Conservation (phyloP, 1,284 basidiomycete genomes). For the Leccinum subrobustum region DNA sequence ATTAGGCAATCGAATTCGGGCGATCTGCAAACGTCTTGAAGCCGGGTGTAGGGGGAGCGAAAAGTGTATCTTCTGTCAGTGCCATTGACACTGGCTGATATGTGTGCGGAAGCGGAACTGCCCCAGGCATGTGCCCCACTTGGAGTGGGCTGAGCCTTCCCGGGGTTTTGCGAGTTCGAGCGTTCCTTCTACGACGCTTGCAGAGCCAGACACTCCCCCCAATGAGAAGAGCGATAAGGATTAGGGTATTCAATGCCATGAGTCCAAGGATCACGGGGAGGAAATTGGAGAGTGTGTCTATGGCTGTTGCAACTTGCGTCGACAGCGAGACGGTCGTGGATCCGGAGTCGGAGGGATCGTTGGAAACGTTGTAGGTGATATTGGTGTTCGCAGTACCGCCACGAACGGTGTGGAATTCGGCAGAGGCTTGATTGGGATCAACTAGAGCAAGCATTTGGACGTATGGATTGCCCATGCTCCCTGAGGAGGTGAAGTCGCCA, state of each 20-base stretch:
- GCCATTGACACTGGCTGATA: slow-evolving; percentile 78
- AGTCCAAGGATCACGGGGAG: slow-evolving; percentile 69
- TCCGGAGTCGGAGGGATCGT: slow-evolving; percentile 41
- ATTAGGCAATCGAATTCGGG: slow-evolving; percentile 47
- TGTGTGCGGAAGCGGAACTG: slow-evolving; percentile 34
- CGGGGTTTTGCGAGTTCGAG: slow-evolving; percentile 39
- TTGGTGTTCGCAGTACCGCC: slow-evolving; percentile 61
- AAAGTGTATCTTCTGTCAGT: slow-evolving; percentile 69
- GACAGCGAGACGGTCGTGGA: slow-evolving; percentile 52
- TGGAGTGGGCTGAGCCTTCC: slow-evolving; percentile 59
- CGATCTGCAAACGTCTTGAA: slow-evolving; percentile 47
- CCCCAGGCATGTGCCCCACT: slow-evolving; percentile 21
- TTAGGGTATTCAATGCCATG: slow-evolving; percentile 69
- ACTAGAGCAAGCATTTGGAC: slow-evolving; percentile 69
- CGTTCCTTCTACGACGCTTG: slow-evolving; percentile 39
- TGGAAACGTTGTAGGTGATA: slow-evolving; percentile 63
- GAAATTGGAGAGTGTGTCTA: slow-evolving; percentile 59
- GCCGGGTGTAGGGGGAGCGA: slow-evolving; percentile 55
- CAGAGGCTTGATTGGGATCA: slow-evolving; percentile 65
- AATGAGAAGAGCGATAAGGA: slow-evolving; percentile 54
- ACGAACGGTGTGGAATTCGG: slow-evolving; percentile 63
- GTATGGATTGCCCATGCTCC: slow-evolving; percentile 69
- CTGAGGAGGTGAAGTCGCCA: slow-evolving; percentile 68
- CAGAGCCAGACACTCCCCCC: slow-evolving; percentile 52
- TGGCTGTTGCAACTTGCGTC: slow-evolving; percentile 50